Percentiles rank a stretch among this genome's conserved stretches.
phyloP scores from a whole-genome alignment of 1,139 yeast genomes.

The Neolecta irregularis region DNA sequence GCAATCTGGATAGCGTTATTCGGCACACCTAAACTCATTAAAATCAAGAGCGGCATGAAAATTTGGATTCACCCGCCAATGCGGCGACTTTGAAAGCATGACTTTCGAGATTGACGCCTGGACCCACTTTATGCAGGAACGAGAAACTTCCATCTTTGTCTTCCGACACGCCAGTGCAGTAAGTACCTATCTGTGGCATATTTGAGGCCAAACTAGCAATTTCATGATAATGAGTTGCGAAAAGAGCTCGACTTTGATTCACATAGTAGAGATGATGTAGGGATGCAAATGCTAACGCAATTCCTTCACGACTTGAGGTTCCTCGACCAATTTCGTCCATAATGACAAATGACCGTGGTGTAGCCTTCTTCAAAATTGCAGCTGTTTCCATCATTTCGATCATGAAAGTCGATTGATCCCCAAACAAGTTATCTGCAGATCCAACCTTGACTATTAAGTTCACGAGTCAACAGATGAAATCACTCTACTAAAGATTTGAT shows the following conservation, averaged over 20 bases:
- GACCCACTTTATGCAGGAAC: slow-evolving; percentile 49
- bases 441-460: slow-evolving; percentile 34
- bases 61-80: slow-evolving; percentile 40
- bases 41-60: no score
- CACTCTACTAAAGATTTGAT: slow-evolving; percentile 63
- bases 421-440: slow-evolving; percentile 75
- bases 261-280: slow-evolving; percentile 39
- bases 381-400: slow-evolving; percentile 96
- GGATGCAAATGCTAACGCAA: slow-evolving; percentile 78
- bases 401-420: slow-evolving; percentile 88
- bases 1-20: no score
- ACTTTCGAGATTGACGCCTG: slow-evolving; percentile 63
- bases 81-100: slow-evolving; percentile 77
- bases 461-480: slow-evolving; percentile 1
- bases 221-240: slow-evolving; percentile 73
- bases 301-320: slow-evolving; percentile 77
- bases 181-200: slow-evolving; percentile 30
- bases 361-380: slow-evolving; percentile 59
- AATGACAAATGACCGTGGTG: slow-evolving; percentile 62
- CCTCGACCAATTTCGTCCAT: slow-evolving; percentile 97
- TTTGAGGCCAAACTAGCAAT: slow-evolving; percentile 24
- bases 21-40: no score
- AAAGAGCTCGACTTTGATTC: slow-evolving; percentile 60
- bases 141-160: slow-evolving; percentile 15
- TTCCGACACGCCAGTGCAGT: slow-evolving; percentile 35